Conservation (phyloP, 441 rosid genomes). For the Euphorbia schlechtendalii region DNA sequence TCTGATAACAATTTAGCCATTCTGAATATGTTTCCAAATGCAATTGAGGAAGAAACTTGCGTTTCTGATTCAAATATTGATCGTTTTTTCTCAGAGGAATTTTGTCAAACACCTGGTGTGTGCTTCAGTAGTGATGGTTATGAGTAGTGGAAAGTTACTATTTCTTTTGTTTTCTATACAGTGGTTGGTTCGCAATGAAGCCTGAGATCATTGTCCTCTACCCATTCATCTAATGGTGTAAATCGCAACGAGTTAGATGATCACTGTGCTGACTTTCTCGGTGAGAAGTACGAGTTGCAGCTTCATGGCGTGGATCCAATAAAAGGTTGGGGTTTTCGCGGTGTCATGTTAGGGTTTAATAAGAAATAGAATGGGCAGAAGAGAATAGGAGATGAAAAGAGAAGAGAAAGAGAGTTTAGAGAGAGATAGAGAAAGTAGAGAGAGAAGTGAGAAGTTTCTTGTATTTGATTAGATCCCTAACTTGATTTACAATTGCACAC, state of each 20-base stretch:
- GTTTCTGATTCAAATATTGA: not conserved
- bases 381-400: too few species aligned
- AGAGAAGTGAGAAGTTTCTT: too few species aligned
- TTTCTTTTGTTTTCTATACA: conserved; percentile 17
- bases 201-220: conserved; percentile 46
- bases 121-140: not conserved
- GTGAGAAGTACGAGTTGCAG: conserved; percentile 42
- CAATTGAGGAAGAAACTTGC: not conserved
- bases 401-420: too few species aligned
- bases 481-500: too few species aligned
- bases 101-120: not conserved
- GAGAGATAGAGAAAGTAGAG: too few species aligned
- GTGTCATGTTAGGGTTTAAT: conserved; percentile 71
- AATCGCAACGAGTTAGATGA: conserved; percentile 26
- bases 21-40: not conserved
- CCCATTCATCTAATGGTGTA: conserved; percentile 28
- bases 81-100: not conserved
- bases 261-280: conserved; percentile 35
- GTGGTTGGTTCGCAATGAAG: conserved; percentile 34
- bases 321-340: conserved; percentile 88
- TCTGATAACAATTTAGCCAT: not conserved
- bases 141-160: not conserved
- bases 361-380: too few species aligned
- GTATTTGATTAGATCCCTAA: too few species aligned
- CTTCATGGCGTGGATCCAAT: conserved; percentile 83